phyloP scores from a whole-genome alignment of 179 eudicot species.

The Sideroxylon spinosum region DNA sequence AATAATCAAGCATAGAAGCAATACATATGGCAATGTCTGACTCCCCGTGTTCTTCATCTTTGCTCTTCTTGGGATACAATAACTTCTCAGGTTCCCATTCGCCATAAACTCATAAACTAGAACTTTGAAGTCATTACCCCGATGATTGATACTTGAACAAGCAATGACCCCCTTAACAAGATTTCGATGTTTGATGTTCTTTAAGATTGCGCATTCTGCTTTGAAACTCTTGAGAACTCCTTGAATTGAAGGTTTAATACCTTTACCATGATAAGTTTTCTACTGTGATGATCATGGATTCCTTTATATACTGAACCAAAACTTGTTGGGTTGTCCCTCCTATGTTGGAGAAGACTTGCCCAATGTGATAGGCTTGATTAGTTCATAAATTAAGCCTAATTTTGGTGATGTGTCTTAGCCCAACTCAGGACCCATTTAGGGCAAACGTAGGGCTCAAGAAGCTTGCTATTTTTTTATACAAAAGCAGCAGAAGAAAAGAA shows the following conservation, averaged over 20 bases:
- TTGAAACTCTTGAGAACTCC: slow-evolving; percentile 13
- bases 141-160: background rate
- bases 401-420: too few relatives aligned
- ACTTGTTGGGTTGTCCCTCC: too few relatives aligned
- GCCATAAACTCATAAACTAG: slow-evolving; percentile 1
- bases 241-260: background rate
- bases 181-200: slow-evolving; percentile 9
- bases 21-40: slow-evolving; percentile 9
- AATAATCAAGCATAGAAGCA: slow-evolving; percentile 9
- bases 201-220: slow-evolving; percentile 13
- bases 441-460: too few relatives aligned
- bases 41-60: background rate
- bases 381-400: too few relatives aligned
- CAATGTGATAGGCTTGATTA: too few relatives aligned
- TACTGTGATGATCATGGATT: background rate
- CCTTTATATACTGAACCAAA: slow-evolving; percentile 19
- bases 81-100: slow-evolving; percentile 10
- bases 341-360: too few relatives aligned
- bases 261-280: background rate
- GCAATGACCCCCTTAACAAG: background rate
- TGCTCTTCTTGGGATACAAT: background rate
- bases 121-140: slow-evolving; percentile 1
- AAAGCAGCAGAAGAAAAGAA: too few relatives aligned
- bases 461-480: too few relatives aligned
- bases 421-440: too few relatives aligned